These are phyloP conservation scores for Eucalyptus urophylla DNA, from an alignment of 345 rosid species.

Conservation along the genomic window DNA sequence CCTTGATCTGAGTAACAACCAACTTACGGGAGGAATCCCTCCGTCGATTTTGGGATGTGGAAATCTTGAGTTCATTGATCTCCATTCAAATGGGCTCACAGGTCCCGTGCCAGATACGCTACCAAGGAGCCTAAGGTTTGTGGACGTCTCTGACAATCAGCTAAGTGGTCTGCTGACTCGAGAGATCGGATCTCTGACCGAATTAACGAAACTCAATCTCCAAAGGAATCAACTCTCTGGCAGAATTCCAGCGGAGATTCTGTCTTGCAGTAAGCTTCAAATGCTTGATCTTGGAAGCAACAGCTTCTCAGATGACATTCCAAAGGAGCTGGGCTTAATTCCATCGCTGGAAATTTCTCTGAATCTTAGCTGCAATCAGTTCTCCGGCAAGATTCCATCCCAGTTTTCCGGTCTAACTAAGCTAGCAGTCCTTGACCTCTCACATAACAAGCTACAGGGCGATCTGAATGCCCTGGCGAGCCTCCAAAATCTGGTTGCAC, in stretches of 20 bases:
- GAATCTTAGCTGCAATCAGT: constrained; percentile 74
- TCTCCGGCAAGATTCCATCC: constrained; percentile 60
- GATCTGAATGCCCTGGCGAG: constrained; percentile 40
- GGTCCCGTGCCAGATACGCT: constrained; percentile 63
- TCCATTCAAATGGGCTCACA: constrained; percentile 71
- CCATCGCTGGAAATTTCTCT: constrained; percentile 79
- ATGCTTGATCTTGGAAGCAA: constrained; percentile 76
- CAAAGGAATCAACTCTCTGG: constrained; percentile 62
- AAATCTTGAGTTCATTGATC: constrained; percentile 70
- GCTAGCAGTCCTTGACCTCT: constrained; percentile 72
- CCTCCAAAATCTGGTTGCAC: constrained; percentile 76
- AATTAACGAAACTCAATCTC: constrained; percentile 69
- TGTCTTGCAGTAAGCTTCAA: constrained; percentile 63
- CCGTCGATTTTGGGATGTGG: constrained; percentile 42
- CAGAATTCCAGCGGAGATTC: constrained; percentile 56
- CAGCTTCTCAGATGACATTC: constrained; percentile 60
- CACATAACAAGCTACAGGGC: constrained; percentile 76
- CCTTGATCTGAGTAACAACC: constrained; percentile 62
- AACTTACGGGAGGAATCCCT: constrained; percentile 58
- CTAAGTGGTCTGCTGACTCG: constrained; percentile 43
- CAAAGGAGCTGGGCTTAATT: constrained; percentile 61
- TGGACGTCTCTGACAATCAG: constrained; percentile 67
- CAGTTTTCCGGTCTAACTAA: constrained; percentile 64
- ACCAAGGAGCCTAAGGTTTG: constrained; percentile 51
- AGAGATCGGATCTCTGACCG: constrained; percentile 49